phyloP scores from a whole-genome alignment of 139 green algal genomes.

The Volvox africanus region DNA sequence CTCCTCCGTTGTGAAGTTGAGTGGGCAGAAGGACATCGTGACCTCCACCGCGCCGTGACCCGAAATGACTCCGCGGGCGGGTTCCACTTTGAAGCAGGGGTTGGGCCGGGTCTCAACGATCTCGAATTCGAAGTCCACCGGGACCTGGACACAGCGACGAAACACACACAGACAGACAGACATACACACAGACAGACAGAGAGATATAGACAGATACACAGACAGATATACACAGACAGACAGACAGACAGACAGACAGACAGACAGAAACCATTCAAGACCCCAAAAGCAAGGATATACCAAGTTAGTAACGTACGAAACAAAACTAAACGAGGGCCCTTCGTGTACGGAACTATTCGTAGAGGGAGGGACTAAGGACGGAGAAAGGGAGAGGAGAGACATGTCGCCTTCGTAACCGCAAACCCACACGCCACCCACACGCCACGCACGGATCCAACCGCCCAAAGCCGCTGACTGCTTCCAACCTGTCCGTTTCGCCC shows the following conservation, averaged over 20 bases:
- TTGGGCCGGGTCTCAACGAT: constrained; percentile 53
- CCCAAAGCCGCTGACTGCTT: too few species aligned
- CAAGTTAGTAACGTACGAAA: neutral
- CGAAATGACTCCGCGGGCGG: constrained; percentile 55
- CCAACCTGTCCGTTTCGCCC: too few species aligned
- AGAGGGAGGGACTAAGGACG: too few species aligned
- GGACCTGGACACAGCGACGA: constrained; percentile 21
- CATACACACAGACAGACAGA: neutral
- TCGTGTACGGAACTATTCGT: too few species aligned
- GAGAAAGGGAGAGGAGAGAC: too few species aligned
- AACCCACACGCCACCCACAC: neutral
- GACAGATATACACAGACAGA: neutral
- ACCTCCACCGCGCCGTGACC: constrained; percentile 54
- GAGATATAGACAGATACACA: neutral
- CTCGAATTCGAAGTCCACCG: constrained; percentile 72
- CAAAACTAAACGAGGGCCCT: too few species aligned
- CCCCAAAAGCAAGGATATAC: neutral
- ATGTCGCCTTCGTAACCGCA: too few species aligned
- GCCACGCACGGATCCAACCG: neutral
- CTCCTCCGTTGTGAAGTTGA: constrained; percentile 55
- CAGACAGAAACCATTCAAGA: too few species aligned
- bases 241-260: neutral
- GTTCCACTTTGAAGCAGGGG: constrained; percentile 55
- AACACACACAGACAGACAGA: too few species aligned
- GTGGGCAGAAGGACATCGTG: constrained; percentile 57